Evolutionary conservation across 345 rosid species (phyloP).

Genomic region (Salix brachista): DNA sequence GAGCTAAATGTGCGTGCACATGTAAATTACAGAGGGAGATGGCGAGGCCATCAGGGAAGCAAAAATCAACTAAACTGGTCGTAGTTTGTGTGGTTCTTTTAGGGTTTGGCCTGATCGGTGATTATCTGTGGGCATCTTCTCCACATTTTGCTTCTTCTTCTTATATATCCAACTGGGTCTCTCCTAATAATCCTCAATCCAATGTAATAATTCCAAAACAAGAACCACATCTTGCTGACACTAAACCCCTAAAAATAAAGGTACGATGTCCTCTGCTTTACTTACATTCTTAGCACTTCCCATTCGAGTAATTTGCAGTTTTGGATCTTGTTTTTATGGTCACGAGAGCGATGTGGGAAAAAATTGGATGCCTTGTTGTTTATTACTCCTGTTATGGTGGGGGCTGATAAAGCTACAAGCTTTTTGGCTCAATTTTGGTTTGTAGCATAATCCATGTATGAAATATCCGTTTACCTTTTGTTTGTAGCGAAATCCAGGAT

Average conservation of each 20-base stretch:
- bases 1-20: not conserved
- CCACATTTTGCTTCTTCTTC: conserved; percentile 42
- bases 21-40: conserved; percentile 10
- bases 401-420: not conserved
- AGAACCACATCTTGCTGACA: not conserved
- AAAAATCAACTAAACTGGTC: conserved; percentile 41
- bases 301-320: not conserved
- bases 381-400: not conserved
- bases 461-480: no score
- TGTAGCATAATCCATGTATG: no score
- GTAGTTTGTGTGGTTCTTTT: conserved; percentile 39
- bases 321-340: not conserved
- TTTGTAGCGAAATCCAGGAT: not conserved
- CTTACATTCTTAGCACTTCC: not conserved
- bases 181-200: conserved; percentile 5
- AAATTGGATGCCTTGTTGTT: not conserved
- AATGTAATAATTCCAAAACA: conserved; percentile 9
- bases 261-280: not conserved
- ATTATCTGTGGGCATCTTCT: conserved; percentile 86
- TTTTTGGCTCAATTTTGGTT: not conserved
- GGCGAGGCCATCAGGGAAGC: conserved; percentile 53
- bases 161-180: conserved; percentile 21
- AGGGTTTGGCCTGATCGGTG: conserved; percentile 57
- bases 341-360: not conserved
- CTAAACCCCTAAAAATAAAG: not conserved